A percentile compares a stretch with the other conserved stretches of the same genome.
These are phyloP conservation scores for Leccinum ochraceum DNA, from an alignment of 768 basidiomycete genomes.

Conservation along the genomic window DNA sequence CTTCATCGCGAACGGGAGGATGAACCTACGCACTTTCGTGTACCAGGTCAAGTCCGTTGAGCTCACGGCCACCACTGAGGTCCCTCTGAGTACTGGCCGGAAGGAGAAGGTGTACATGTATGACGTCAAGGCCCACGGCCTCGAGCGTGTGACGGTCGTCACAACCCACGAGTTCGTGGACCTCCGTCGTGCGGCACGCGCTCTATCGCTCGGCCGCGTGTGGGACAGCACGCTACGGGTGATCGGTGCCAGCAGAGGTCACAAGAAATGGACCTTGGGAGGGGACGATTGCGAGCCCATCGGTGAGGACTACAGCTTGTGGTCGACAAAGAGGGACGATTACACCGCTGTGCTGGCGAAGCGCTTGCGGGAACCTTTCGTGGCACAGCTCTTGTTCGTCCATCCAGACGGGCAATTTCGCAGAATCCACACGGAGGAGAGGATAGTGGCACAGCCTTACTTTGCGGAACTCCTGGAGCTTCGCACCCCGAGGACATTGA, in stretches of 20 bases:
- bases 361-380: slow-evolving; percentile 23
- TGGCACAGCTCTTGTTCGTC: slow-evolving; percentile 25
- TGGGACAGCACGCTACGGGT: slow-evolving; percentile 26
- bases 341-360: slow-evolving; percentile 12
- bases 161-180: slow-evolving; percentile 16
- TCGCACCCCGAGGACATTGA: slow-evolving; percentile 22
- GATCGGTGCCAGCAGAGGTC: not conserved
- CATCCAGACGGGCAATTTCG: slow-evolving; percentile 23
- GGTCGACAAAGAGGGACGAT: slow-evolving; percentile 15
- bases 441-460: slow-evolving; percentile 22
- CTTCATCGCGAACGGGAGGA: slow-evolving; percentile 32
- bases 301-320: slow-evolving; percentile 11
- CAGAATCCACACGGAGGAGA: slow-evolving; percentile 25
- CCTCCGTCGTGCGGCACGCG: not conserved
- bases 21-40: slow-evolving; percentile 30
- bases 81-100: not conserved
- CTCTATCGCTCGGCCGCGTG: slow-evolving; percentile 22
- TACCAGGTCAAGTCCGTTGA: slow-evolving; percentile 21
- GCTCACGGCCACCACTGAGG: slow-evolving; percentile 8
- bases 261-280: not conserved
- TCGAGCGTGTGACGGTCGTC: slow-evolving; percentile 18
- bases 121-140: slow-evolving; percentile 21
- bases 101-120: slow-evolving; percentile 20
- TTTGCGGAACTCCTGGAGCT: slow-evolving; percentile 16
- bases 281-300: slow-evolving; percentile 3